Evolutionary conservation across 2,329 filamentous ascomycete genomes (phyloP), one percentile per base, ranked within the genome.

Genomic region (Endothia cerciana): DNA sequence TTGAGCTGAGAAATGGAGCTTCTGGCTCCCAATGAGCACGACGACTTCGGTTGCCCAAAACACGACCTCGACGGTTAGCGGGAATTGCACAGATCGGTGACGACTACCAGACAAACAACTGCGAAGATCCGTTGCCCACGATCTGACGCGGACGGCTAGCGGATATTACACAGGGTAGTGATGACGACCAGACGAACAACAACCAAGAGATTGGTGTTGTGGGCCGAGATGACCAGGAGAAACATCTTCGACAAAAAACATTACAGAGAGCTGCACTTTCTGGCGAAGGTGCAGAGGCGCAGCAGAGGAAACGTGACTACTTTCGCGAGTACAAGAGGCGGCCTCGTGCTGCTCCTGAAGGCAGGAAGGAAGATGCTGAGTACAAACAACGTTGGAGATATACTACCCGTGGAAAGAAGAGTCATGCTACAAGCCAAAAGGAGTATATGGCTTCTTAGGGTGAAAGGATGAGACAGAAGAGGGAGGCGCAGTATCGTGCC

Each of bases 1-100:
- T 38, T 51, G 19, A 62, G 57, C 49, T 62, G 60, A 63, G 56
- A n/a, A 30, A 25, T 25, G 57, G 61, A 25, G 15, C 40, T 40
- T 22, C 60, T 40, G 30, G n/a, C 15, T 51, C 33, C 33, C 22
- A 45, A n/a, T 49, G 15, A 15, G 25, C 30, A 11, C n/a, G 43
- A n/a, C 19, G 28, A 5, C 33, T 25, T 19, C 13, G 19, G 13
- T 11, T 40, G 55, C 36, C 36, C 36, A n/a, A 11, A 13, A 38
- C 11, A 17, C 43, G 13, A 61, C 19, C 17, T 41, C 30, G 19
- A 30, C 22, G 28, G 3, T n/a, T 10, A 6, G 19, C 4, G 11
- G 36, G 36, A 8, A 11, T 36, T 28, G 19, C 36, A 19, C 25
- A 58, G 13, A 30, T 10, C 36, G 10, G 36, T 8, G 17, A 58